A percentile compares a stretch with the other conserved stretches of the same genome.
Conservation (phyloP, 345 rosid species). For the Eucalyptus cloeziana region DNA sequence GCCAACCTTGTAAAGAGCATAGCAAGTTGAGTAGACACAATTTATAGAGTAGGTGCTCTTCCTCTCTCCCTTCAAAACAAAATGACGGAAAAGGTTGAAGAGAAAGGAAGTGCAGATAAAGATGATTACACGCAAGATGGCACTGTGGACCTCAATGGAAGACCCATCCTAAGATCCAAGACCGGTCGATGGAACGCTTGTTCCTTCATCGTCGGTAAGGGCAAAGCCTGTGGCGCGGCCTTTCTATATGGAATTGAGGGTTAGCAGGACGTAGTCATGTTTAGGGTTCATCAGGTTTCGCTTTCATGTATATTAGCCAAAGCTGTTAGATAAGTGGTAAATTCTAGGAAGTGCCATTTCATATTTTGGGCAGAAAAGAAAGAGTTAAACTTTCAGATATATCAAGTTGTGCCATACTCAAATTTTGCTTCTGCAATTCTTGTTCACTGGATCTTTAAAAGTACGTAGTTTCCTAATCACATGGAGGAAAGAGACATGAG, state of each 20-base stretch:
- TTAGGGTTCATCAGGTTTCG: neutral
- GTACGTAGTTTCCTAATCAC: neutral
- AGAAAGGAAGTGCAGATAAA: constrained; percentile 8
- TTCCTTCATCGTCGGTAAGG: constrained; percentile 42
- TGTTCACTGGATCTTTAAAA: neutral
- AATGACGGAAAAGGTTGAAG: constrained; percentile 9
- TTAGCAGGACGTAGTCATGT: neutral
- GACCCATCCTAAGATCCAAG: constrained; percentile 28
- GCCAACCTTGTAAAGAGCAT: neutral
- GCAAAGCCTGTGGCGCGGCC: neutral
- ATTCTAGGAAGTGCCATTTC: neutral
- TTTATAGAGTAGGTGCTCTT: neutral
- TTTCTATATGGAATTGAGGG: neutral
- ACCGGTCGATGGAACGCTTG: constrained; percentile 60
- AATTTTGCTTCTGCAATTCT: neutral
- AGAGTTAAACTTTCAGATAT: neutral
- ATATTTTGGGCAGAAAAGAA: neutral
- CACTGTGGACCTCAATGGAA: constrained; percentile 38
- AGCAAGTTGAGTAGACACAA: neutral
- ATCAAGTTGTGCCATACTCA: neutral
- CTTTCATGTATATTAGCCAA: neutral
- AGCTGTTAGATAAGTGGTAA: neutral
- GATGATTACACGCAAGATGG: constrained; percentile 44
- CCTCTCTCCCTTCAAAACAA: neutral
- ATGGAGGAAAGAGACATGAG: neutral